Evolutionary conservation across 768 basidiomycete species (phyloP), one percentile per base, ranked within the genome.

Genomic region (Tremella fuciformis): DNA sequence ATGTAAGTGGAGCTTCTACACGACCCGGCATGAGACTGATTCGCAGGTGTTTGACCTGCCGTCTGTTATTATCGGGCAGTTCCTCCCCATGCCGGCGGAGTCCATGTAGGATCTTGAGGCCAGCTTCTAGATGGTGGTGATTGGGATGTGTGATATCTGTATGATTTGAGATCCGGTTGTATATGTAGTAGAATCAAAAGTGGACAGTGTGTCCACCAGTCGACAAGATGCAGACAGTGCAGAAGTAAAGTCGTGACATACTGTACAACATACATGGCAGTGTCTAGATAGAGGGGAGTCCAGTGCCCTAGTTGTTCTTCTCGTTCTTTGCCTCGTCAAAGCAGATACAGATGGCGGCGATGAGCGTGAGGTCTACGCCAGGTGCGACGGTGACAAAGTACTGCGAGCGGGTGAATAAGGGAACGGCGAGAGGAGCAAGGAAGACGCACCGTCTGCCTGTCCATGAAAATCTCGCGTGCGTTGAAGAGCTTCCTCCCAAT

Each of bases 1-100:
- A 98, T 58, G 76, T 63, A 41, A 63, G 65, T 69, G 7, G 2
- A 15, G 1, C 24, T 37, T 11, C n/a, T 52, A 8, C 9, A 8
- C 19, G 25, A 13, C 48, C 13, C 8, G 15, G 15, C 21, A 4
- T 2, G n/a, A 24, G 19, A 55, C 19, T 16, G 24, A 22, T 21
- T 15, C 34, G 29, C 26, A 49, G 58, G 50, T 72, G 3, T 73
- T 73, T 48, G 71, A 73, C 60, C 50, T 74, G 41, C 71, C 71
- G 8, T 66, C 61, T 24, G 71, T 70, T 4, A 53, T 73, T n/a
- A 73, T 73, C 49, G 71, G 71, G 2, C 71, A 73, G 48, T 65
- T 70, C 25, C 40, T 73, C 24, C 67, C 67, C 3, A 65, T 65
- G 22, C 64, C 64, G 3, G 19, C 51, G 8, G 51, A 52, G 13